phyloP scores from a whole-genome alignment of 371 early-diverging fungal genomes.

The Fennellomyces sp. region DNA sequence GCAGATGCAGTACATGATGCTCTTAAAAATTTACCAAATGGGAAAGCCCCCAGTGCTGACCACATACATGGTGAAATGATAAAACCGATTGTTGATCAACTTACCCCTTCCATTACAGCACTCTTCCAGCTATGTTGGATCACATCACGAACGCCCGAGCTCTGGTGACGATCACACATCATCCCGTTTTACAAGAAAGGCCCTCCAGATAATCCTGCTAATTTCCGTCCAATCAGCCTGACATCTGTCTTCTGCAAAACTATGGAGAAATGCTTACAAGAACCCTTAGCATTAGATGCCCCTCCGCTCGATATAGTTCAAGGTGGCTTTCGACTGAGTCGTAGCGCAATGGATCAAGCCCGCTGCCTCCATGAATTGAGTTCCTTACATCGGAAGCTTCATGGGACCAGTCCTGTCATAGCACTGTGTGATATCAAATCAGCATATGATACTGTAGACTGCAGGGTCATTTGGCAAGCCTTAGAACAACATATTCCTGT shows the following conservation, averaged over 20 bases:
- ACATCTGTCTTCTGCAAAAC: conserved; percentile 15
- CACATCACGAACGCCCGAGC: background rate
- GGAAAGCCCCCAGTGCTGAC: conserved; percentile 20
- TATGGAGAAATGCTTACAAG: conserved; percentile 10
- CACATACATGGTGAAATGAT: conserved; percentile 29
- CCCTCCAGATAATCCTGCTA: conserved; percentile 12
- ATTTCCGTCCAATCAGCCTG: conserved; percentile 21
- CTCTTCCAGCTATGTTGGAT: conserved; percentile 5
- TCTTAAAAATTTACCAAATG: background rate
- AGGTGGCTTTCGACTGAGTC: conserved; percentile 17
- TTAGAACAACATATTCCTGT: background rate
- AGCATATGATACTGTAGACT: conserved; percentile 21
- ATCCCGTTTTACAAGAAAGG: conserved; percentile 25
- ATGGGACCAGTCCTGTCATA: conserved; percentile 6
- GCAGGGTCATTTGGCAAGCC: background rate
- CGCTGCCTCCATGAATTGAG: conserved; percentile 18
- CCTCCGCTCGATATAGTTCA: conserved; percentile 15
- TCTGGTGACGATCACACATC: conserved; percentile 13
- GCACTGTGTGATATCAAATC: conserved; percentile 21
- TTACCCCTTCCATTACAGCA: conserved; percentile 9
- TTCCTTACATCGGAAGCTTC: background rate
- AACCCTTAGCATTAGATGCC: background rate
- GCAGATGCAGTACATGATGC: background rate
- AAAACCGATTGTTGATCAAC: background rate
- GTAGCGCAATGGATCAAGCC: conserved; percentile 19